Percentiles rank a stretch among this genome's conserved stretches.
phyloP scores from a whole-genome alignment of 768 basidiomycete genomes.

The Calocybe gangraenosa region DNA sequence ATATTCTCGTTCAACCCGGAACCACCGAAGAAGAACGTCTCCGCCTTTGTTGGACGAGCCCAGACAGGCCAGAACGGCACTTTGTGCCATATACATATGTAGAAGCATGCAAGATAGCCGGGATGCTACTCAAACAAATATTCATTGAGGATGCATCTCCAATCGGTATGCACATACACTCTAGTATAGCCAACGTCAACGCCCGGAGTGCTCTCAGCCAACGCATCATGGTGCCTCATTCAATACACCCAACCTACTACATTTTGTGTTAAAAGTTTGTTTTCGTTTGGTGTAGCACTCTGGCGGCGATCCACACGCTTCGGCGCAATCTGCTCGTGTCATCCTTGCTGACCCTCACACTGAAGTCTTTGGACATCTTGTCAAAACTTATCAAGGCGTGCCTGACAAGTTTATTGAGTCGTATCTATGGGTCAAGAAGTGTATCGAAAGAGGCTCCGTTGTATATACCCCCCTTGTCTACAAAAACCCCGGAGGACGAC shows the following conservation, averaged over 20 bases:
- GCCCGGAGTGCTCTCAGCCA: constrained; percentile 61
- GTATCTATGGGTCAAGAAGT: constrained; percentile 81
- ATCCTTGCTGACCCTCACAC: constrained; percentile 80
- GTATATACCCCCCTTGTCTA: constrained; percentile 74
- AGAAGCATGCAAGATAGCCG: constrained; percentile 79
- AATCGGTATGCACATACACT: constrained; percentile 76
- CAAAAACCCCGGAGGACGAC: constrained; percentile 79
- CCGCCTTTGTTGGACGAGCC: constrained; percentile 64
- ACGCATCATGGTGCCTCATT: constrained; percentile 58
- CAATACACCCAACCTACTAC: not conserved
- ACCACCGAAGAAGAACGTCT: constrained; percentile 74
- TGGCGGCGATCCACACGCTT: constrained; percentile 72
- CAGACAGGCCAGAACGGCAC: constrained; percentile 68
- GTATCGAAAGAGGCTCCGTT: constrained; percentile 63
- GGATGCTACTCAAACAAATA: constrained; percentile 70
- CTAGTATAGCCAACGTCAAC: constrained; percentile 76
- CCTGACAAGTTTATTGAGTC: constrained; percentile 77
- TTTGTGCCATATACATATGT: constrained; percentile 82
- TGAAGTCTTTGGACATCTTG: constrained; percentile 68
- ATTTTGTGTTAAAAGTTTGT: constrained; percentile 1
- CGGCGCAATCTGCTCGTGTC: constrained; percentile 66
- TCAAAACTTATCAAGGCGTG: constrained; percentile 66
- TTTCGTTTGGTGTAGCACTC: constrained; percentile 51
- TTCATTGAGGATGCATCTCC: constrained; percentile 63
- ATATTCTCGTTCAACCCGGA: constrained; percentile 64